Evolutionary conservation across 179 eudicot species (phyloP), one percentile per base, ranked within the genome.

Genomic region (Gypsophila paniculata): DNA sequence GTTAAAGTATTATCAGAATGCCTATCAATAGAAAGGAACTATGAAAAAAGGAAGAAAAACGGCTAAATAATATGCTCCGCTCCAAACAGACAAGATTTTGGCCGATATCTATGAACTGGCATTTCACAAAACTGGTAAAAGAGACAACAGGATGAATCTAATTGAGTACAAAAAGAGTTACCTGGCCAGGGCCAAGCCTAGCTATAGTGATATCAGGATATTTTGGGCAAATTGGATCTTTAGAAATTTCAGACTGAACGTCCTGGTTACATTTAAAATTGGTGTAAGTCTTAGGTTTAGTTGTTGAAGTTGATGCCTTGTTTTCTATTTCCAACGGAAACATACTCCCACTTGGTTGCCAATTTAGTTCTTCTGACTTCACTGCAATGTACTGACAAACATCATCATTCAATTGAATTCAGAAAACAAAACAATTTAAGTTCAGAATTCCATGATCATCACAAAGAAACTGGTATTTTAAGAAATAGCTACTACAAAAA

Each of bases 121-220:
- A 54, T 5, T 23, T 57, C 25, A 49, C 15, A 22, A 15, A 6
- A 51, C 15, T 53, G 25, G 26, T 53, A 25, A 52, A n/a, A 63
- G 14, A 12, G 46, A 18, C 19, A 36, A 15, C 17, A 13, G 12
- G 29, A 42, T 4, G 15, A 44, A 18, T 44, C 34, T 39, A 48
- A 65, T 18, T 32, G 65, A 64, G 63, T 12, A 17, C 1, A 21
- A 6, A 23, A 15, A 23, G 44, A 14, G 21, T 75, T 86, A 93
- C 98, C 93, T 93, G 97, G 74, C 91, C 91, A 52, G 90, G 86
- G 61, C 97, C 97, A 78, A 93, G 90, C 82, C 84, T 84, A 67
- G 88, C 89, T 61, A 93, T 11, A 65, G 77, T 78, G 68, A 93
- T 93, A 77, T 87, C 91, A 25, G 77, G 80, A 75, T 82, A 71